Evolutionary conservation across 75 land plant genomes (phyloP).

Genomic region (Sequoiadendron giganteum): DNA sequence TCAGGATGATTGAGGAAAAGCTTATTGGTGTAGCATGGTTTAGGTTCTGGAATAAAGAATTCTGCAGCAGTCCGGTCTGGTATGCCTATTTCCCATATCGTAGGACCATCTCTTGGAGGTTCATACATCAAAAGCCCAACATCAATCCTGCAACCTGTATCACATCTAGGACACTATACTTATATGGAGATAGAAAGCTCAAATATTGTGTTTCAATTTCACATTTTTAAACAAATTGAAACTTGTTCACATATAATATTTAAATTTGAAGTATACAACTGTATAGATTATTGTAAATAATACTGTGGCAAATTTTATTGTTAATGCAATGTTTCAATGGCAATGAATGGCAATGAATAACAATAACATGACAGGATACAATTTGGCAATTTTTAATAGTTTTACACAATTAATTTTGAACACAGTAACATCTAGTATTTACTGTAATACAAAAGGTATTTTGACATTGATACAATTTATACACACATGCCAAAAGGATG

Average conservation of each 20-base stretch:
- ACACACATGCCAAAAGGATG: neutral
- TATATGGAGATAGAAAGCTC: neutral
- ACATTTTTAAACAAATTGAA: neutral
- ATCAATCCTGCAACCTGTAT: conserved; percentile 39
- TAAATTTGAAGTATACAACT: neutral
- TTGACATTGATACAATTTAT: neutral
- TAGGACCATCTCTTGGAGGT: conserved; percentile 84
- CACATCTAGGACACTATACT: neutral
- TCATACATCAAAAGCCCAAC: conserved; percentile 43
- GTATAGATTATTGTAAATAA: neutral
- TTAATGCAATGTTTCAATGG: neutral
- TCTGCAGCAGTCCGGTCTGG: conserved; percentile 77
- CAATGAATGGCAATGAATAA: neutral
- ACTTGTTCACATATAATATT: neutral
- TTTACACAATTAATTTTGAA: neutral
- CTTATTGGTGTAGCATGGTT: conserved; percentile 44
- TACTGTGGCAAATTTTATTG: neutral
- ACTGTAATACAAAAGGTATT: neutral
- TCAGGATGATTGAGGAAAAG: conserved; percentile 50
- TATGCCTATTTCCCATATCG: conserved; percentile 83
- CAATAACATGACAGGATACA: neutral
- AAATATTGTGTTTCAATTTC: neutral
- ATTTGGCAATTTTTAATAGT: too few species aligned
- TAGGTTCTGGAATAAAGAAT: conserved; percentile 70
- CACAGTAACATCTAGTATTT: neutral